Evolutionary conservation across 148 eudicot genomes (phyloP), one percentile per base, ranked within the genome.

Genomic region (Limonium bicolor): DNA sequence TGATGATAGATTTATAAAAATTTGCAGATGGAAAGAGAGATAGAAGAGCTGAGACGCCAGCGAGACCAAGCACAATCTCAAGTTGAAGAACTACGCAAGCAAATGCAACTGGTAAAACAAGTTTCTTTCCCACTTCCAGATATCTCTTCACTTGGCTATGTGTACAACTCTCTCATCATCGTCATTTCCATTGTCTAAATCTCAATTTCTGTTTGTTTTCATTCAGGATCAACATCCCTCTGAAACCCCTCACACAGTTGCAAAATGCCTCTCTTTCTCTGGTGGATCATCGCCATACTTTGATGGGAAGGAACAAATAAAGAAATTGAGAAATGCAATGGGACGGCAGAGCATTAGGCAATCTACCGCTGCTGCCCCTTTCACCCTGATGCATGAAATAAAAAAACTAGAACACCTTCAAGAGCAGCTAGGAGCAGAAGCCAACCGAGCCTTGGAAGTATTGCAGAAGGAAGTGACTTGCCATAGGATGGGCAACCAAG

Each of bases 381-480:
- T 88, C 70, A 75, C 87, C 33, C 73, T 84, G 12, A 88, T 88
- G 94, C 72, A 83, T 59, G 94, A 83, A 68, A 84, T 84, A 36
- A 56, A 71, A 58, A 88, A 88, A 57, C 93, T 88, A 13, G 94
- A 88, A 60, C 94, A 88, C 27, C 86, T 88, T n/a, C 94, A 88
- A 29, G 94, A 88, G 50, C 97, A 88, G 67, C 86, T 88, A 6
- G 94, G 97, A 42, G 86, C 72, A 43, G 94, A 88, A 77, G 97
- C 97, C 27, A 83, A 67, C 59, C 70, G 87, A 61, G 97, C 97
- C 27, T 60, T 88, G 28, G 94, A 88, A 72, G 94, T 88, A 63
- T 61, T 88, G 27, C 94, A 84, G 29, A 88, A 84, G 59, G 97
- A 88, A 55, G 92, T 83, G 22, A 80, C 92, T 26, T 83, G 92